Conservation (phyloP, 83 land plant genomes). For the Diphasiastrum complanatum region DNA sequence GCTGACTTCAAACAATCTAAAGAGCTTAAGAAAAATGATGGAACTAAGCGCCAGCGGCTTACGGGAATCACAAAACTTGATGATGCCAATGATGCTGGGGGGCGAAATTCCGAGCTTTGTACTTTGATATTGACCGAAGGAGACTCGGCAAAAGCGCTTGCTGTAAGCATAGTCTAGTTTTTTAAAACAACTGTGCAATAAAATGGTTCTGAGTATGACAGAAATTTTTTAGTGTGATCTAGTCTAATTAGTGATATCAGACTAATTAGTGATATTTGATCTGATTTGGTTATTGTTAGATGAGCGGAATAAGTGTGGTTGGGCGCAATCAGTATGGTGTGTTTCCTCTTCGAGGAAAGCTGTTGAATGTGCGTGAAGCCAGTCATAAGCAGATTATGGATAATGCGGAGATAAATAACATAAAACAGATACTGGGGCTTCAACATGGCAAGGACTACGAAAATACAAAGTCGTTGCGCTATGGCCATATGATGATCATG, state of each 20-base stretch:
- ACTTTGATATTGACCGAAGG: slow-evolving; percentile 97
- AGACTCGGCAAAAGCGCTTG: slow-evolving; percentile 98
- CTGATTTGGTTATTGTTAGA: too few relatives aligned
- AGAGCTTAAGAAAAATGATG: slow-evolving; percentile 95
- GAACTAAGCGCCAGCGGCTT: slow-evolving; percentile 57
- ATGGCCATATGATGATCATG: slow-evolving; percentile 98
- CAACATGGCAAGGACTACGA: slow-evolving; percentile 79
- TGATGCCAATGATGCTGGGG: slow-evolving; percentile 97
- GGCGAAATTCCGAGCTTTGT: slow-evolving; percentile 69
- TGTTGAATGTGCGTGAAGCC: slow-evolving; percentile 95
- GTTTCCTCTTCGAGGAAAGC: slow-evolving; percentile 85
- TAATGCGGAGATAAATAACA: slow-evolving; percentile 71
- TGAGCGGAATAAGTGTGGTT: slow-evolving; percentile 90
- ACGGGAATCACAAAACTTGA: slow-evolving; percentile 72
- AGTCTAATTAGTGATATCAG: too few relatives aligned
- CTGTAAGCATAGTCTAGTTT: slow-evolving; percentile 45
- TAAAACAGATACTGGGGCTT: slow-evolving; percentile 84
- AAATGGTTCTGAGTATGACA: too few relatives aligned
- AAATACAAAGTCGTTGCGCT: slow-evolving; percentile 66
- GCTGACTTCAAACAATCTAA: slow-evolving; percentile 95
- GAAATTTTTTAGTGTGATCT: too few relatives aligned
- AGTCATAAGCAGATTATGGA: slow-evolving; percentile 67
- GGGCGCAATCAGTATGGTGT: slow-evolving; percentile 85
- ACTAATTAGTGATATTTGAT: too few relatives aligned
- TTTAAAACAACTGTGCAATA: too few relatives aligned